Base-by-base conservation (phyloP, 2,329 filamentous ascomycete genomes). In the Fusarium vanettenii region DNA sequence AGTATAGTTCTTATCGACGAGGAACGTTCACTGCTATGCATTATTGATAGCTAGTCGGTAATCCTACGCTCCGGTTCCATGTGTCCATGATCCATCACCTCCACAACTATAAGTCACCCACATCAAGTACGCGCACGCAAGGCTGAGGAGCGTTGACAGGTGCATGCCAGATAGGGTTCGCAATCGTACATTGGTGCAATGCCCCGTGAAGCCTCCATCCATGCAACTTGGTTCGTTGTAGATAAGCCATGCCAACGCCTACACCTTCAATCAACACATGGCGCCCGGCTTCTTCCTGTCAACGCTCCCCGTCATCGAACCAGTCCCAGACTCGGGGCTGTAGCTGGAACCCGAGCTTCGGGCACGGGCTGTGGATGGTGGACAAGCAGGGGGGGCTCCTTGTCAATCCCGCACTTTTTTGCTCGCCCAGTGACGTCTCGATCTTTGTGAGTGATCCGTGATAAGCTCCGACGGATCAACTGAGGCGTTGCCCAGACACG, bases 381-480 rank as follows among this genome's bases (percentile, higher is more conserved):
- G 29, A 50, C n/a, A 60, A 48, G 55, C 41, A 29, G 27, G 48
- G 33, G 67, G 29, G 71, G 41, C 33, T 62, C 56, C 63, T 71
- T 65, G 71, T 59, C 37, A n/a, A 45, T 59, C 48, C 25, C 66
- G 59, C 33, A 69, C 50, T 66, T 48, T 20, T 20, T 41, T 33
- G 33, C n/a, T 67, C 18, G n/a, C 39, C 48, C 66, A 64, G 55
- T 52, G 56, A 64, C 45, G 45, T 41, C 45, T 62, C 56, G 56
- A 68, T 62, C 62, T 61, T 39, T 27, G 48, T 52, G 43, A 66
- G 31, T 29, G 20, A 29, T 62, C 41, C 20, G 55, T 43, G 60
- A 70, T 71, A 66, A 71, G 39, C 67, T 59, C 55, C 64, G 70
- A 55, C 29, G 37, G 56, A 63, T 70, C 70, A 61, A 56, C 60